Evolutionary conservation across 352 stramenopile genomes (phyloP), one percentile per base, ranked within the genome.

Genomic region (Pythium phragmitis): DNA sequence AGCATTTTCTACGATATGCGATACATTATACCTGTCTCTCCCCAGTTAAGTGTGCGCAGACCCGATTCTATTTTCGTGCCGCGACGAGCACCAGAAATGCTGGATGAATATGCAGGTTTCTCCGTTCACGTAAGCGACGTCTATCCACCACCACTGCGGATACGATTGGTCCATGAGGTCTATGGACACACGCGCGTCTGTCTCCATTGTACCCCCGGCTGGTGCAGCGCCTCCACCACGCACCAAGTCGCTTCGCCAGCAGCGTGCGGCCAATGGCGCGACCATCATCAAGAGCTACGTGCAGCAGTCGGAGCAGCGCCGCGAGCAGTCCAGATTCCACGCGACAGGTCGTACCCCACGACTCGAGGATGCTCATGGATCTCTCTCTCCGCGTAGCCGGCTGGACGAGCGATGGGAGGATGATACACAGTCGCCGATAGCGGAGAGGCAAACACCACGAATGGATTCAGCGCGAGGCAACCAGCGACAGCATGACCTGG

Each of bases 241-340:
- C 30, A 8, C 60, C 54, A 72, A 68, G 56, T 72, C 66, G 34
- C 34, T 72, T 8, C 60, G 67, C 2, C 67, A 69, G 43, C 67
- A 69, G 46, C 67, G 67, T 50, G 56, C 57, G 16, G 60, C 41
- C 28, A 73, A 73, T 33, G 67, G 67, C 45, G 67, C 67, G n/a
- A 46, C 54, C 33, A 45, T 73, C 26, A 73, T 73, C 51, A 68
- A 69, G 36, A 52, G 54, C 2, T 73, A 69, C 26, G 67, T 73
- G 37, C 41, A 63, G 41, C 48, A 73, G 45, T 73, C 67, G 26
- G 67, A 73, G 45, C 60, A 64, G 50, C 60, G 67, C 2, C 67
- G 67, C 36, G 67, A 68, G 52, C 67, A 73, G 43, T 58, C 60
- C 34, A 64, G 61, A 41, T 68, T 72, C 59, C 53, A 68, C 51